A percentile compares a stretch with the other conserved stretches of the same genome.
Conservation (phyloP, 768 basidiomycete species). For the Suillus luteus region DNA sequence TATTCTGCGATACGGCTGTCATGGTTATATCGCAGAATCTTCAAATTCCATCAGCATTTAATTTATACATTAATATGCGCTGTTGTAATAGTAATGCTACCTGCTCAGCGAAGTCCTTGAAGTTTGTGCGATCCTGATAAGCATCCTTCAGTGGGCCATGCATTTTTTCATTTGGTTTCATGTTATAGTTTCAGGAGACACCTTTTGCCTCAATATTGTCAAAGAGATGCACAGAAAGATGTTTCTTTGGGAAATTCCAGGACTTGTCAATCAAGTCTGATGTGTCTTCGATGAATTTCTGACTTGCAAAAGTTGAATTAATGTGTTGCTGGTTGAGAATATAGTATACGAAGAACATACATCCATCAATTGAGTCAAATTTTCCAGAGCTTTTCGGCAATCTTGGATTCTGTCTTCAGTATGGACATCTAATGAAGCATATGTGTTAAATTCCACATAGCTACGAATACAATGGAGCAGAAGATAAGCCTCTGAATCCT, state of each 20-base stretch:
- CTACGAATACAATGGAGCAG: not conserved
- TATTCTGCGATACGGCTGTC: constrained; percentile 17
- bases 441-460: not conserved
- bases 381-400: too few species aligned
- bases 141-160: not conserved
- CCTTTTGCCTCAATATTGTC: not conserved
- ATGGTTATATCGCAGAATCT: constrained; percentile 22
- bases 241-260: not conserved
- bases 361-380: too few species aligned
- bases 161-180: not conserved
- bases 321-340: too few species aligned
- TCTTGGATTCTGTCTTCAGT: not conserved
- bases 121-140: not conserved
- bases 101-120: not conserved
- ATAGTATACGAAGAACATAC: too few species aligned
- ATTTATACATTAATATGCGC: too few species aligned
- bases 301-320: too few species aligned
- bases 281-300: not conserved
- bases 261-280: not conserved
- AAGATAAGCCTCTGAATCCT: not conserved
- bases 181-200: not conserved
- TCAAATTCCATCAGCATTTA: too few species aligned
- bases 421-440: not conserved
- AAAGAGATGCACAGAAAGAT: not conserved
- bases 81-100: too few species aligned